These are phyloP conservation scores for Chaetomium sp. DNA, from an alignment of 2,329 filamentous ascomycete genomes.

Conservation along the genomic window DNA sequence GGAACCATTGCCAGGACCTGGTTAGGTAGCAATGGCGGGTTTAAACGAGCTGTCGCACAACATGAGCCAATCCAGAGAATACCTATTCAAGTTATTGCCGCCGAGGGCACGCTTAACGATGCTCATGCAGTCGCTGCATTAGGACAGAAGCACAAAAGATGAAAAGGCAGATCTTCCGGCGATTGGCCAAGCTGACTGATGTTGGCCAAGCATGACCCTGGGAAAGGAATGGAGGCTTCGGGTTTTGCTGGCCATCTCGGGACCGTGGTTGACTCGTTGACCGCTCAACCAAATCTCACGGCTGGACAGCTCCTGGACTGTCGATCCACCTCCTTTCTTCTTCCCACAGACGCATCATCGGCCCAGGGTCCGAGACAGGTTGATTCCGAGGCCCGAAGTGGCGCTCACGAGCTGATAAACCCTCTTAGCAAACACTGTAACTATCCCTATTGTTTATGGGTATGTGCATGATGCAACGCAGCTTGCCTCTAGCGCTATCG, in stretches of 20 bases:
- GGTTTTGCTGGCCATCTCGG: neutral
- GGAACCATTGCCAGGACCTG: neutral
- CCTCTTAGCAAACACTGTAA: neutral
- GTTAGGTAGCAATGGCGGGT: neutral
- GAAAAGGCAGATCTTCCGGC: neutral
- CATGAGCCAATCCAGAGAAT: neutral
- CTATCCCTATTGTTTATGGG: neutral
- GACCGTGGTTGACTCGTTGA: neutral
- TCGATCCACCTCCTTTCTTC: neutral
- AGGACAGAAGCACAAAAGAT: neutral
- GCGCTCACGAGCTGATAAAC: neutral
- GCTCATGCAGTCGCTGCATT: neutral
- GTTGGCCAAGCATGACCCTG: neutral
- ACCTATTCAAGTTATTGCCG: neutral
- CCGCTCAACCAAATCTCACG: neutral
- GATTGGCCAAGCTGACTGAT: neutral
- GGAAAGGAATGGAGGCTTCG: neutral
- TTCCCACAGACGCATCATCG: neutral
- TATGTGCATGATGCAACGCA: neutral
- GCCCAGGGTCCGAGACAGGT: neutral
- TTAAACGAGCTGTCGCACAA: neutral
- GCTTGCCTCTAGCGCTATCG: neutral
- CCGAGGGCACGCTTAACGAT: neutral
- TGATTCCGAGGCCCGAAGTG: neutral
- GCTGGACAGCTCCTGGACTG: neutral